A percentile compares a stretch with the other conserved stretches of the same genome.
phyloP scores from a whole-genome alignment of 495 filamentous ascomycete species.

The Xylaria intraflava region DNA sequence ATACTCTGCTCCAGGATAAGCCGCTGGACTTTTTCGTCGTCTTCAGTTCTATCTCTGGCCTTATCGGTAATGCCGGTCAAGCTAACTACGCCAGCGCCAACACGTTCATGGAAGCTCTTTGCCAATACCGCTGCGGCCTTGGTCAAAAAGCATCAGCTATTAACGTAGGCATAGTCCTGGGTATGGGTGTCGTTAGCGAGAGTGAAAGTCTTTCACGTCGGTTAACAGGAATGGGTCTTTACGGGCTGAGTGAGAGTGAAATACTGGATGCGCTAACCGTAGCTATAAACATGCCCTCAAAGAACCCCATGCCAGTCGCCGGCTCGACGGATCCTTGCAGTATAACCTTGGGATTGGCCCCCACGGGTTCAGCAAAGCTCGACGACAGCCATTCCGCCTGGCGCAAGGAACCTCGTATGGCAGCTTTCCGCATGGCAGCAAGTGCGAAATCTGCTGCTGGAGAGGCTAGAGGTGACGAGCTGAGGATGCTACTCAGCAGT shows the following conservation, averaged over 20 bases:
- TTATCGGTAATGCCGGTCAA: slow-evolving; percentile 32
- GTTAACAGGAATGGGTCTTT: too few species aligned
- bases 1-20: slow-evolving; percentile 28
- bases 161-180: slow-evolving; percentile 33
- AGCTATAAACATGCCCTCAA: too few species aligned
- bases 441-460: too few species aligned
- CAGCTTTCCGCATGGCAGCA: too few species aligned
- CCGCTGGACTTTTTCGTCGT: slow-evolving; percentile 32
- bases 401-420: too few species aligned
- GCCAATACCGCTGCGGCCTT: slow-evolving; percentile 24
- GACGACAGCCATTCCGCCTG: too few species aligned
- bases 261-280: slow-evolving; percentile 3
- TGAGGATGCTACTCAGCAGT: too few species aligned
- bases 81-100: slow-evolving; percentile 36
- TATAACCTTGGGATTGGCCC: too few species aligned
- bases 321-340: too few species aligned
- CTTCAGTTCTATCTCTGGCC: slow-evolving; percentile 26
- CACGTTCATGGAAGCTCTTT: slow-evolving; percentile 36
- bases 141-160: slow-evolving; percentile 29
- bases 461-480: too few species aligned
- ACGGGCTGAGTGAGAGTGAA: not conserved
- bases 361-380: too few species aligned
- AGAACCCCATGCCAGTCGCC: too few species aligned
- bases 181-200: slow-evolving; percentile 15
- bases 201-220: not conserved